phyloP scores from a whole-genome alignment of 2,329 filamentous ascomycete species.

The Dryadomyces sulphureus region DNA sequence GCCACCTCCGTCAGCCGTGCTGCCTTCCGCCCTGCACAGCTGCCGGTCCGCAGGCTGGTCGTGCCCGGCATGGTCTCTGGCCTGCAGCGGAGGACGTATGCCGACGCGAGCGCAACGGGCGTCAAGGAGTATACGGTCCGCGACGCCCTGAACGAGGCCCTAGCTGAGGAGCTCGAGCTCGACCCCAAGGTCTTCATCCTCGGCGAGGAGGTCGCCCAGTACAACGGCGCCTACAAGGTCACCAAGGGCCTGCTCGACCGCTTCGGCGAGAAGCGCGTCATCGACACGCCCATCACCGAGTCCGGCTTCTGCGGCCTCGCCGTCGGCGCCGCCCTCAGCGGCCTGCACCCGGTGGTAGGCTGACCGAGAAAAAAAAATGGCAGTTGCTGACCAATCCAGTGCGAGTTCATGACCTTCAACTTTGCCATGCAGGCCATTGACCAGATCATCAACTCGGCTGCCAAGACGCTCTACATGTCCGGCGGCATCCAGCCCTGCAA shows the following conservation, averaged over 20 bases:
- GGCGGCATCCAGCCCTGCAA: conserved; percentile 99
- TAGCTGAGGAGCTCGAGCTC: conserved; percentile 89
- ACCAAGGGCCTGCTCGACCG: conserved; percentile 95
- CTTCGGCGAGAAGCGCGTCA: conserved; percentile 93
- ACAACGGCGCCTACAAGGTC: conserved; percentile 99
- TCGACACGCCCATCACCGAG: conserved; percentile 97
- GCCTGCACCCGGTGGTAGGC: conserved; percentile 85
- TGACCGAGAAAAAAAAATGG: too few relatives aligned
- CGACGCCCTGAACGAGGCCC: conserved; percentile 93
- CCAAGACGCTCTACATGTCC: conserved; percentile 99
- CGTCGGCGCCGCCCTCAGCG: conserved; percentile 86
- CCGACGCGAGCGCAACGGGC: conserved; percentile 39
- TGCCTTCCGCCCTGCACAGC: conserved; percentile 5
- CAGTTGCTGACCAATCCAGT: conserved; percentile 36
- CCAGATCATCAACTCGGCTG: conserved; percentile 97
- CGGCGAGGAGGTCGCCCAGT: conserved; percentile 97
- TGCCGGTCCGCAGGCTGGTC: conserved; percentile 13
- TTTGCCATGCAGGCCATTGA: conserved; percentile 99
- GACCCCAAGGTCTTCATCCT: conserved; percentile 93
- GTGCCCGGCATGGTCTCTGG: conserved; percentile 2
- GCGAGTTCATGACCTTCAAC: conserved; percentile 99
- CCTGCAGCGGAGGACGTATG: conserved; percentile 38
- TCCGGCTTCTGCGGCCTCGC: conserved; percentile 89
- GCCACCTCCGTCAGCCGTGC: conserved; percentile 19
- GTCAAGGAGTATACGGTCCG: conserved; percentile 91